phyloP scores from a whole-genome alignment of 805 yeast genomes.

The Yamadazyma kitorensis region DNA sequence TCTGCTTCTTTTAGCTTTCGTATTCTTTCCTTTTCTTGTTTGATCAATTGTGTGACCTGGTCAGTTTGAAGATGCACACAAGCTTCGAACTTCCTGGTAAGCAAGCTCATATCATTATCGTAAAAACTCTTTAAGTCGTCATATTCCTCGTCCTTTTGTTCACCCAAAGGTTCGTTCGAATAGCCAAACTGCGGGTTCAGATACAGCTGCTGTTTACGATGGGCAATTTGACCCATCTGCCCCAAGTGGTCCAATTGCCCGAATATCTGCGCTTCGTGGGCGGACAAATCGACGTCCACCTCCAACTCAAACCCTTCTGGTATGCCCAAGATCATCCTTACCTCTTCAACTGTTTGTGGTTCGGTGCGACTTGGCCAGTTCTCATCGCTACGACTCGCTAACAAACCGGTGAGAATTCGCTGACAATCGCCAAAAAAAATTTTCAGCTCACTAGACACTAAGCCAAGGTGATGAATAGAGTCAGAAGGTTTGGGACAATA shows the following conservation, averaged over 20 bases:
- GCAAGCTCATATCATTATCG: too few relatives aligned
- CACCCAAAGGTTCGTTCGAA: too few relatives aligned
- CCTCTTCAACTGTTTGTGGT: background rate
- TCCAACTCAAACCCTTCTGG: constrained; percentile 22
- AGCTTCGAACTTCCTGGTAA: too few relatives aligned
- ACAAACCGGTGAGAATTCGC: background rate
- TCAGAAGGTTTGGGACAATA: constrained; percentile 34
- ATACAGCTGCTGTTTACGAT: too few relatives aligned
- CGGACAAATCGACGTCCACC: constrained; percentile 11
- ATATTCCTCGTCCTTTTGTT: too few relatives aligned
- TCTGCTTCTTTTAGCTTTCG: constrained; percentile 22
- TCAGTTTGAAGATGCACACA: too few relatives aligned
- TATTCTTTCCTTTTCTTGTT: constrained; percentile 18
- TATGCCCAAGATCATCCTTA: constrained; percentile 24
- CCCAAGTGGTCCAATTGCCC: too few relatives aligned
- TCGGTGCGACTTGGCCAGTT: background rate
- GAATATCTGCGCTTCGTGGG: too few relatives aligned
- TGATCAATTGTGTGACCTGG: constrained; percentile 17
- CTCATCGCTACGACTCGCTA: background rate
- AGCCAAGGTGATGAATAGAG: constrained; percentile 4
- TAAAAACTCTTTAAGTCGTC: too few relatives aligned
- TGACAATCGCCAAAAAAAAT: constrained; percentile 1
- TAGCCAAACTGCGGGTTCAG: too few relatives aligned
- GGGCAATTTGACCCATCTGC: too few relatives aligned
- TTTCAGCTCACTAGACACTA: too few relatives aligned